Conservation (phyloP, 2,329 filamentous ascomycete genomes). For the Diplodia scrobiculata region DNA sequence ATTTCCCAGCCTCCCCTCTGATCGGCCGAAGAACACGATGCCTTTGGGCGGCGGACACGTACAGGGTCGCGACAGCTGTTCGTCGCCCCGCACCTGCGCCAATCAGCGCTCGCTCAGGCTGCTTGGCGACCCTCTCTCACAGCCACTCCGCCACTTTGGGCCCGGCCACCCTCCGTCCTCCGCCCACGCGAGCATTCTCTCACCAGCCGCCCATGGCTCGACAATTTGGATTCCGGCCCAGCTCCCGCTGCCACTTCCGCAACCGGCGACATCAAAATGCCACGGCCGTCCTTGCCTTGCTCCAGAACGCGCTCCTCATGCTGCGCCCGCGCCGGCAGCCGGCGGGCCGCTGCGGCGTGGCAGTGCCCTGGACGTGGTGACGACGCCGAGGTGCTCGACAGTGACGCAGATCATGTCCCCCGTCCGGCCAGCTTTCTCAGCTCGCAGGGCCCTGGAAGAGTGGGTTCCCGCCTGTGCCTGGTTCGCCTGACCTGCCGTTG, state of each 20-base stretch:
- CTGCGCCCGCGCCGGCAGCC: constrained; percentile 6
- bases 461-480: constrained; percentile 1
- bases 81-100: too few species aligned
- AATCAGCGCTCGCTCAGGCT: too few species aligned
- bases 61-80: neutral
- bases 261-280: neutral
- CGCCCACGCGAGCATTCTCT: constrained; percentile 20
- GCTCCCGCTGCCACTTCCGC: neutral
- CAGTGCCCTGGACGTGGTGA: constrained; percentile 5
- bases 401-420: constrained; percentile 1
- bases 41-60: constrained; percentile 5
- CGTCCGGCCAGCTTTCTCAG: neutral
- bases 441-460: constrained; percentile 1
- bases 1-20: constrained; percentile 21
- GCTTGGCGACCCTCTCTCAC: too few species aligned
- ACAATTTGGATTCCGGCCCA: constrained; percentile 11
- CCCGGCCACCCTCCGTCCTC: neutral
- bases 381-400: too few species aligned
- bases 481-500: constrained; percentile 15
- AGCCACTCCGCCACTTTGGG: neutral
- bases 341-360: constrained; percentile 11
- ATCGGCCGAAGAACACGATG: constrained; percentile 21
- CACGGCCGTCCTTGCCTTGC: constrained; percentile 5
- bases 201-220: constrained; percentile 7
- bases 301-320: neutral